Conservation (phyloP, 1,139 yeast genomes). For the Diutina catenulata region DNA sequence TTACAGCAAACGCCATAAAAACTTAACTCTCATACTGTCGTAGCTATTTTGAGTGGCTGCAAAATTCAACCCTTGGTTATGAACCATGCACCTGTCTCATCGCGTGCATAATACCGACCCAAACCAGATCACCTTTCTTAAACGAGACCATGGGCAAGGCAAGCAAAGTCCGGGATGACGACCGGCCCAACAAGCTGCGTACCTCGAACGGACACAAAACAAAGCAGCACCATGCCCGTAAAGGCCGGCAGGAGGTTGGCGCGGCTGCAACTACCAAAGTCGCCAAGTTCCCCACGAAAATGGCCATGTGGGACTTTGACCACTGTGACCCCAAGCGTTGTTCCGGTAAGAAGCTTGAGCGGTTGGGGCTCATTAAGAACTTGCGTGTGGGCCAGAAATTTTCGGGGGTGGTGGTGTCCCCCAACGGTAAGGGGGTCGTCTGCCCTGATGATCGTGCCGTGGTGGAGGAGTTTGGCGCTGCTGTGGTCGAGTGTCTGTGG, state of each 20-base stretch:
- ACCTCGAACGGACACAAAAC: slow-evolving; percentile 50
- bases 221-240: slow-evolving; percentile 39
- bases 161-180: slow-evolving; percentile 44
- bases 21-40: too few relatives aligned
- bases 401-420: slow-evolving; percentile 83
- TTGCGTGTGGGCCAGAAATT: slow-evolving; percentile 86
- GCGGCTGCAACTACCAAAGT: slow-evolving; percentile 11
- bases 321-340: slow-evolving; percentile 98
- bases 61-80: too few relatives aligned
- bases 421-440: slow-evolving; percentile 83
- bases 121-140: too few relatives aligned
- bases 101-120: too few relatives aligned
- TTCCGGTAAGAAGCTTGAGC: slow-evolving; percentile 85
- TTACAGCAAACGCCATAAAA: too few relatives aligned
- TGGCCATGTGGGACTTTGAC: slow-evolving; percentile 94
- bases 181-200: slow-evolving; percentile 18
- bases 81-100: too few relatives aligned
- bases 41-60: too few relatives aligned
- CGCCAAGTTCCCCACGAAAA: slow-evolving; percentile 48
- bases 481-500: slow-evolving; percentile 99
- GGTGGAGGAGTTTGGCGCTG: slow-evolving; percentile 77
- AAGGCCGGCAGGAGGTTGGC: slow-evolving; percentile 36
- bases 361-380: slow-evolving; percentile 72
- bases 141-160: slow-evolving; percentile 48
- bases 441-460: slow-evolving; percentile 78